Evolutionary conservation across 371 early-diverging fungal species (phyloP).

Genomic region (Cokeromyces recurvatus): DNA sequence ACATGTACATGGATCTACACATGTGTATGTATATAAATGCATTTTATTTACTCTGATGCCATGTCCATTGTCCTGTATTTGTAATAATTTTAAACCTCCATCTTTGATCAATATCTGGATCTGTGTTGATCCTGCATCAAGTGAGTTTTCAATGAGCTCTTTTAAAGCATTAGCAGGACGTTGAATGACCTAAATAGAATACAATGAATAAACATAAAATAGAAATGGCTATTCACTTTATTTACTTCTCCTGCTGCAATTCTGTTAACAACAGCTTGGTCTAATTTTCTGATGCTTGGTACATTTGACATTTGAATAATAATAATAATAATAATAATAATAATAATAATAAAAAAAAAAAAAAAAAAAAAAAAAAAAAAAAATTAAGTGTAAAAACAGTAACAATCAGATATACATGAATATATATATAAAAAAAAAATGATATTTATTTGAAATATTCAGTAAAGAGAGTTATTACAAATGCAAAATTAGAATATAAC

Average conservation of each 20-base stretch:
- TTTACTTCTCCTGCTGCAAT: conserved; percentile 95
- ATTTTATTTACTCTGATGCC: conserved; percentile 77
- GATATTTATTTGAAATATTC: no score
- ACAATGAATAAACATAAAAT: background rate
- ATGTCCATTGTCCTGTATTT: conserved; percentile 96
- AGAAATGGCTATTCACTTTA: no score
- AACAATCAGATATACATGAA: no score
- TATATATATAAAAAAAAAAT: no score
- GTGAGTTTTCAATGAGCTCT: conserved; percentile 96
- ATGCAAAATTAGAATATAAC: no score
- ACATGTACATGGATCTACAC: no score
- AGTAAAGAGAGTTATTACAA: no score
- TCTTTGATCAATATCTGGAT: conserved; percentile 83
- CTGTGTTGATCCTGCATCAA: conserved; percentile 91
- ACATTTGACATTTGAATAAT: conserved; percentile 4
- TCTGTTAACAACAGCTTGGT: conserved; percentile 82
- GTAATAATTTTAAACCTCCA: conserved; percentile 87
- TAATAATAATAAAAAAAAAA: no score
- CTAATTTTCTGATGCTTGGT: conserved; percentile 60
- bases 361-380: no score
- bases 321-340: no score
- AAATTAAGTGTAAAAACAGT: no score
- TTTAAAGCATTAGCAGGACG: conserved; percentile 94
- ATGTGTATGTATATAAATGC: no score
- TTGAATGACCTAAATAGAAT: conserved; percentile 90